These are phyloP conservation scores for sunflower (Helianthus annuus) DNA, from an alignment of 129 eudicot species.

Conservation along the genomic window HanXRQr2.0-SUNRISE NC_035445.2:151770893-151771392, in stretches of 20 bases:
- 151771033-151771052: neutral
- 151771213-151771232: neutral
- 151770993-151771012: neutral
- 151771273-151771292: neutral
- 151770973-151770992: neutral
- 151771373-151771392: neutral
- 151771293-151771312: neutral
- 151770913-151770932: neutral
- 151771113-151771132: slow-evolving; percentile 15
- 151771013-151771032: slow-evolving; percentile 6
- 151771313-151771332: neutral
- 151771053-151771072: neutral
- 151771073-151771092: neutral
- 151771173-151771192: slow-evolving; percentile 5
- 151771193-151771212: neutral
- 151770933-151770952: slow-evolving; percentile 9
- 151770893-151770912: neutral
- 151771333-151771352: slow-evolving; percentile 2
- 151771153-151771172: neutral
- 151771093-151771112: neutral
- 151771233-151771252: neutral
- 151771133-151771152: neutral
- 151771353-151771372: slow-evolving; percentile 3
- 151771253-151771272: neutral
- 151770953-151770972: slow-evolving; percentile 13